Evolutionary conservation across 345 rosid genomes (phyloP), one percentile per base, ranked within the genome.

Genomic region (Populus tremula): DNA sequence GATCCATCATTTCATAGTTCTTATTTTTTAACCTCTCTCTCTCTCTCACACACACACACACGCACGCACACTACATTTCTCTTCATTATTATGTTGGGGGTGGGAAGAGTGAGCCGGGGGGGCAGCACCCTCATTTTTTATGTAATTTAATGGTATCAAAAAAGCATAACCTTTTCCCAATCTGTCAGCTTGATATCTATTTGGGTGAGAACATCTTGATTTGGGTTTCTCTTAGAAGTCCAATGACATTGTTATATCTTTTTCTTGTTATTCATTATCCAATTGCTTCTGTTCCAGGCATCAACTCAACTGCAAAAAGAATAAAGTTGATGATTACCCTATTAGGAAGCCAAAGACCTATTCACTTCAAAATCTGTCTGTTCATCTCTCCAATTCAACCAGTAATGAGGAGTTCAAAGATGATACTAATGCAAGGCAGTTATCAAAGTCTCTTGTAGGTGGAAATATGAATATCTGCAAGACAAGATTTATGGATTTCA

Each of bases 381-480:
- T 1, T 67, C 76, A 75, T 77, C 89, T 96, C 47, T 82, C 84
- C 2, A 88, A 79, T 71, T 54, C 85, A 79, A 80, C 89, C 65
- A 87, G 72, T 67, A 83, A 78, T 63, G 98, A 89, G 79, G 94
- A 91, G 71, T 82, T 88, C 80, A 88, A 87, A 82, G 91, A 94
- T 41, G 97, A 90, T 67, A 53, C 67, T 12, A 75, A 68, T 62
- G 66, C 70, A 20, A 84, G 73, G 78, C 81, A 81, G 63, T 86
- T 96, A 69, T 92, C 97, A 14, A 96, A 91, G 85, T 96, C 96
- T 43, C 82, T 93, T 75, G 62, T 89, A 20, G 89, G 92, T 82
- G 99, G 97, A 76, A 94, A 88, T 80, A 86, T 88, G 86, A 96
- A 94, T 79, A 84, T 81, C 54, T 85, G 81, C 91, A 96, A 94